These are phyloP conservation scores for Gynochthodes officinalis DNA, from an alignment of 257 asterid genomes.

Conservation along the genomic window DNA sequence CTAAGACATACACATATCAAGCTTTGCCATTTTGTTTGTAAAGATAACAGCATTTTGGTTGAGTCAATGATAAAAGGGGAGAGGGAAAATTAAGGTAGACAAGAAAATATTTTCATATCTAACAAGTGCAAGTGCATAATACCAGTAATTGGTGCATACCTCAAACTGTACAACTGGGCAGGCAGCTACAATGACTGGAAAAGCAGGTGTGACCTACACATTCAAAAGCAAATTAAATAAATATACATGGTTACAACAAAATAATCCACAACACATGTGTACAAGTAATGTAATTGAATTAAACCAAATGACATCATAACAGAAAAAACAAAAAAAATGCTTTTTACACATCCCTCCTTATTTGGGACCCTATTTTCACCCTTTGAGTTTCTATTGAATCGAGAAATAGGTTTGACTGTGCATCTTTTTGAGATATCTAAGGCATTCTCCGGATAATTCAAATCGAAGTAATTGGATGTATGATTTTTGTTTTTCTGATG, in stretches of 20 bases:
- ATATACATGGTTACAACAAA: not conserved
- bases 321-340: not conserved
- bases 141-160: slow-evolving; percentile 42
- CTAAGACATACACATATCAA: not conserved
- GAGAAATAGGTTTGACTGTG: too few species aligned
- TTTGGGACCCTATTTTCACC: too few species aligned
- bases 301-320: not conserved
- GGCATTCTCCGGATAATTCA: too few species aligned
- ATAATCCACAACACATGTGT: not conserved
- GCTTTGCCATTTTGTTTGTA: not conserved
- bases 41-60: not conserved
- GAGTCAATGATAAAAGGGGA: not conserved
- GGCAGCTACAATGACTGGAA: slow-evolving; percentile 68
- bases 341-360: too few species aligned
- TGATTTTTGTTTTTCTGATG: not conserved
- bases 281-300: not conserved
- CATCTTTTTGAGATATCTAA: too few species aligned
- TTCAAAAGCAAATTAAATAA: slow-evolving; percentile 26
- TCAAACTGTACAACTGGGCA: slow-evolving; percentile 82
- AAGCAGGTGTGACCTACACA: slow-evolving; percentile 84
- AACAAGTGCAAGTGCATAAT: not conserved
- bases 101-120: not conserved
- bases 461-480: too few species aligned
- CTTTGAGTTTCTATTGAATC: too few species aligned
- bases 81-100: not conserved